Base-by-base conservation (phyloP, 306 rosid species). In the Rosa rugosa region DNA sequence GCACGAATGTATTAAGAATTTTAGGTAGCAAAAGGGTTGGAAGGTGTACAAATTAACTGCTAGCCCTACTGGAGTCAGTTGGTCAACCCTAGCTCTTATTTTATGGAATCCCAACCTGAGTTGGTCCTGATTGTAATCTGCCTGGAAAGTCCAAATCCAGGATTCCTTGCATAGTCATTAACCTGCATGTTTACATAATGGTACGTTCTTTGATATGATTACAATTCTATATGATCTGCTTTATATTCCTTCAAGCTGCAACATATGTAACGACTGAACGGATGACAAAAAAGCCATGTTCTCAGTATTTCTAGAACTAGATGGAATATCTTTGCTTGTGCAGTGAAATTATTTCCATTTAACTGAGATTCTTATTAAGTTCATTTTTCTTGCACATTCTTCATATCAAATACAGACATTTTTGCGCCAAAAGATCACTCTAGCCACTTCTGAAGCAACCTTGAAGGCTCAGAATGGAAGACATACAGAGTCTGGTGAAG, bases 391-490 rank as follows among this genome's bases (percentile, higher is more conserved):
- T 49, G 5, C 44, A 70, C 56, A 4, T 82, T 56, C 31, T 53
- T 81, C 23, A 42, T 45, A 42, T 85, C 71, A 70, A 71, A 75
- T 79, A 69, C 80, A 93, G 98, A 93, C 97, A 44, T 93, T 93
- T 78, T 75, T 91, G 86, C 89, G 97, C 77, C 98, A 93, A 86
- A 93, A 91, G 89, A 86, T 87, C 81, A 90, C 86, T 87, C 81
- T 88, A 78, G 83, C 84, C 27, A 83, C 93, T 7, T 82, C 90
- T 57, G 64, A 78, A 27, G 75, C 87, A 41, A 79, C 78, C 71
- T 71, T 82, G 47, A 57, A 46, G 45, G 75, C 72, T 36, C 79
- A 44, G 23, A 89, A 79, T 64, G 86, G 83, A 82, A 63, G 83
- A 76, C 85, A 59, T 78, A 68, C 65, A 27, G 84, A 75, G 80